These are phyloP conservation scores for Candida saitoana DNA, from an alignment of 805 yeast genomes.

Conservation along the genomic window DNA sequence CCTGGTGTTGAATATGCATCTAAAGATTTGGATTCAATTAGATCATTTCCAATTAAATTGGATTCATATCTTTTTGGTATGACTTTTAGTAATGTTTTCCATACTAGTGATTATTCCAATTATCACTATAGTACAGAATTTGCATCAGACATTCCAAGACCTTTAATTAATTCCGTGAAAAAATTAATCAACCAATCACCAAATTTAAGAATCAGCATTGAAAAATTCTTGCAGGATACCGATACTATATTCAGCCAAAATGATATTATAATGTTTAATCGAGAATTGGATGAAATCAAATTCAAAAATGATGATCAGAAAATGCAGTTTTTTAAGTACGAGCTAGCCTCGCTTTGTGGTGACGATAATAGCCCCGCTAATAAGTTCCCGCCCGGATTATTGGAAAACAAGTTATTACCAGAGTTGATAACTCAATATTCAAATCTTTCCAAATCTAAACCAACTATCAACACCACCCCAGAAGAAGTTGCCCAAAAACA, in stretches of 20 bases:
- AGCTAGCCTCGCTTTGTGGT: slow-evolving; percentile 21
- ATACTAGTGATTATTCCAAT: slow-evolving; percentile 11
- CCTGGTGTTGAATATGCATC: slow-evolving; percentile 22
- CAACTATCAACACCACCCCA: slow-evolving; percentile 20
- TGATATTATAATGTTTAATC: slow-evolving; percentile 48
- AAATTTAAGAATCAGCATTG: slow-evolving; percentile 31
- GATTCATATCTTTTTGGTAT: slow-evolving; percentile 66
- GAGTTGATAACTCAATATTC: slow-evolving; percentile 52
- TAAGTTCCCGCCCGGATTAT: slow-evolving; percentile 45
- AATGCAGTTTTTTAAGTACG: slow-evolving; percentile 35
- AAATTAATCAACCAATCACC: slow-evolving; percentile 35
- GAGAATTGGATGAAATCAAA: slow-evolving; percentile 52
- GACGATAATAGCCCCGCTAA: slow-evolving; percentile 13
- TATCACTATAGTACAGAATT: slow-evolving; percentile 7
- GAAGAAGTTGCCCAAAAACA: slow-evolving; percentile 30
- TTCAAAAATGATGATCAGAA: slow-evolving; percentile 54
- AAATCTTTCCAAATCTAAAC: slow-evolving; percentile 21
- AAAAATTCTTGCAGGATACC: slow-evolving; percentile 25
- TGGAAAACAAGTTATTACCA: slow-evolving; percentile 66
- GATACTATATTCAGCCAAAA: slow-evolving; percentile 30
- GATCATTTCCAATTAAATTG: slow-evolving; percentile 39
- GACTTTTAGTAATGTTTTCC: slow-evolving; percentile 44
- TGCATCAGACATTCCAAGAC: slow-evolving; percentile 5
- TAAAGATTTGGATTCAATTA: slow-evolving; percentile 42
- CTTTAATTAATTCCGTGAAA: slow-evolving; percentile 5